A percentile compares a stretch with the other conserved stretches of the same genome.
These are phyloP conservation scores for Castanea mollissima DNA, from an alignment of 306 rosid species.

Conservation along the genomic window DNA sequence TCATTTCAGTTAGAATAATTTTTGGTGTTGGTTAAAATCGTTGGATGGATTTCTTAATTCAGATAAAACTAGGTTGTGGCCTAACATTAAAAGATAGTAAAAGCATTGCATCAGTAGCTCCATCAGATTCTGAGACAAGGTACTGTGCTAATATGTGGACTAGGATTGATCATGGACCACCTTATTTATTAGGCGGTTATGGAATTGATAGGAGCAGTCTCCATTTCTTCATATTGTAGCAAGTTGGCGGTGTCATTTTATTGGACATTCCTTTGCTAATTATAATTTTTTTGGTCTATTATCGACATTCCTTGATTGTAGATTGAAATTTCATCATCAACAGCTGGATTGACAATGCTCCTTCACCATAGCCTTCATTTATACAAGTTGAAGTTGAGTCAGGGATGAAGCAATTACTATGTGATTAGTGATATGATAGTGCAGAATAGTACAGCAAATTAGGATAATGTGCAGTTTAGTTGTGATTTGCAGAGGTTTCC, in stretches of 20 bases:
- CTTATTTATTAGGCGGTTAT: constrained; percentile 37
- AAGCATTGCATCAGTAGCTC: too few relatives aligned
- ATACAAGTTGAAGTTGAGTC: constrained; percentile 2
- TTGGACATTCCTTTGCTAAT: not conserved
- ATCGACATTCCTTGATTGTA: constrained; percentile 46
- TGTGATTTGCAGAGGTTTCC: not conserved
- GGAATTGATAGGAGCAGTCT: constrained; percentile 36
- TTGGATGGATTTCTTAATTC: too few relatives aligned
- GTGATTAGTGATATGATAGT: not conserved
- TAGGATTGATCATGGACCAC: constrained; percentile 33
- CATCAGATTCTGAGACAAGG: not conserved
- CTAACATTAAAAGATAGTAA: too few relatives aligned
- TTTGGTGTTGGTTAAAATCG: too few relatives aligned
- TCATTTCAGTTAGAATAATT: too few relatives aligned
- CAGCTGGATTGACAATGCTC: constrained; percentile 24
- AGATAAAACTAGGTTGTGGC: too few relatives aligned
- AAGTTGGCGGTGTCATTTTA: constrained; percentile 32
- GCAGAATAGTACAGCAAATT: not conserved
- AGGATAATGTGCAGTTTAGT: not conserved
- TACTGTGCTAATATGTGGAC: not conserved
- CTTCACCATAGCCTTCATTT: not conserved
- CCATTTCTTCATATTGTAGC: constrained; percentile 28
- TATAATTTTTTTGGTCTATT: not conserved
- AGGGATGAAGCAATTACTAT: not conserved
- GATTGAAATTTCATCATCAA: constrained; percentile 22